Evolutionary conservation across 352 stramenopile species (phyloP).

Genomic region (Globisporangium nodosum): DNA sequence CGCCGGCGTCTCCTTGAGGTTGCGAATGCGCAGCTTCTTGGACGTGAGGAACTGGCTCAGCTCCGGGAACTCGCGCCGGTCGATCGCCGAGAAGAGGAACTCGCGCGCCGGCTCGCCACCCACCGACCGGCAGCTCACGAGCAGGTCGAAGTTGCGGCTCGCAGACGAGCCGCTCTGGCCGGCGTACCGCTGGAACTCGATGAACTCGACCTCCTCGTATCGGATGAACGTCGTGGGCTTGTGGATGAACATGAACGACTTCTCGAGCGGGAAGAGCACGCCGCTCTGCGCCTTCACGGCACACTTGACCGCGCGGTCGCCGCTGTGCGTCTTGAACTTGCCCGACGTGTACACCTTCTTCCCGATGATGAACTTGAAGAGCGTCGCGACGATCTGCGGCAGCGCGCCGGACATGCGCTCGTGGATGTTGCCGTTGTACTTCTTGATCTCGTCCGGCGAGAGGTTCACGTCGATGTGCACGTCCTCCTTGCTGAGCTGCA

Average conservation of each 20-base stretch:
- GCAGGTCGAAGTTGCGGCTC: slow-evolving; percentile 95
- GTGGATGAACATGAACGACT: slow-evolving; percentile 99
- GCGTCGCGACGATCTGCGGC: slow-evolving; percentile 97
- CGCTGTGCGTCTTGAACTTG: slow-evolving; percentile 87
- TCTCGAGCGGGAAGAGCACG: slow-evolving; percentile 96
- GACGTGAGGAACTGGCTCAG: slow-evolving; percentile 94
- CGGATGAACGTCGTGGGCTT: slow-evolving; percentile 98
- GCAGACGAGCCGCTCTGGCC: slow-evolving; percentile 82
- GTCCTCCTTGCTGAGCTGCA: slow-evolving; percentile 90
- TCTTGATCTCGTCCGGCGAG: slow-evolving; percentile 95
- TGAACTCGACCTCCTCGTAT: slow-evolving; percentile 98
- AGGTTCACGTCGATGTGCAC: slow-evolving; percentile 93
- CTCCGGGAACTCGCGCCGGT: slow-evolving; percentile 92
- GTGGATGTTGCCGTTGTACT: slow-evolving; percentile 97
- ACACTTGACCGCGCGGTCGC: slow-evolving; percentile 87
- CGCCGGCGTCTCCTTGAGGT: slow-evolving; percentile 84
- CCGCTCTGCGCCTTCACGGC: slow-evolving; percentile 94
- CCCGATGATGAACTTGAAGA: slow-evolving; percentile 96
- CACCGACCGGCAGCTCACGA: slow-evolving; percentile 88
- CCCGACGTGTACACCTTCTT: slow-evolving; percentile 97
- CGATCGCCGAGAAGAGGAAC: slow-evolving; percentile 95
- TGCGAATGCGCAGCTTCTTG: slow-evolving; percentile 93
- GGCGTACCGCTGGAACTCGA: slow-evolving; percentile 97
- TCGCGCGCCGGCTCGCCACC: slow-evolving; percentile 81
- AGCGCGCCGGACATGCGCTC: slow-evolving; percentile 94